Evolutionary conservation across 306 rosid species (phyloP), one percentile per base, ranked within the genome.

Genomic region (Prunus mongolica): DNA sequence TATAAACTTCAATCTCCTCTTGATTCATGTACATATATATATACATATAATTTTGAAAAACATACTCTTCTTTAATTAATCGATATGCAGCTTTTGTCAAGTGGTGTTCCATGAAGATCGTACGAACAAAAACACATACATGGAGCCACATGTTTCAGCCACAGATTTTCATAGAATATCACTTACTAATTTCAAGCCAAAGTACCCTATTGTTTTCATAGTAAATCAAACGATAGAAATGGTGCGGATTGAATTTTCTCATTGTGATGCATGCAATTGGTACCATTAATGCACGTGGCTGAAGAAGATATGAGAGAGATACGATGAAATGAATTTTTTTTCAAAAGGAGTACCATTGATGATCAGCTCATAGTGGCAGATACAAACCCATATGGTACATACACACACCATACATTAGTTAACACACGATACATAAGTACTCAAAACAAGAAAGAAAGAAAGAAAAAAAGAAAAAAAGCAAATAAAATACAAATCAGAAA

Each of bases 321-420:
- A 49, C 41, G 41, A 58, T 38, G 27, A 72, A 55, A 72, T 55
- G 38, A 65, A 16, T 16, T 12, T 13, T 60, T 60, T 60, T 60
- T 60, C 65, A 25, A 5, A 24, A n/a, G 34, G 34, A 60, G 15
- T 25, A 25, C 32, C 52, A 47, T 10, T 11, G 15, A 47, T 63
- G 20, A 12, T 63, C 45, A 30, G 16, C 67, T 63, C 67, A 63
- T 20, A 38, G 54, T 57, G 50, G 16, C 67, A 41, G 3, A 41
- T 72, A 58, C 67, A 72, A 72, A n/a, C 22, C 18, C 56, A 28
- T 22, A 57, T 41, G 25, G 38, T 57, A 58, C 77, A 58, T 56
- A 60, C 67, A 73, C 44, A 73, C 41, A 22, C 14, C 38, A n/a
- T 24, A 6, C 32, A 25, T 41, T 24, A 45, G 16, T 8, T 63